phyloP scores from a whole-genome alignment of 192 early-diverging fungal species.

The Coemansia sp. region DNA sequence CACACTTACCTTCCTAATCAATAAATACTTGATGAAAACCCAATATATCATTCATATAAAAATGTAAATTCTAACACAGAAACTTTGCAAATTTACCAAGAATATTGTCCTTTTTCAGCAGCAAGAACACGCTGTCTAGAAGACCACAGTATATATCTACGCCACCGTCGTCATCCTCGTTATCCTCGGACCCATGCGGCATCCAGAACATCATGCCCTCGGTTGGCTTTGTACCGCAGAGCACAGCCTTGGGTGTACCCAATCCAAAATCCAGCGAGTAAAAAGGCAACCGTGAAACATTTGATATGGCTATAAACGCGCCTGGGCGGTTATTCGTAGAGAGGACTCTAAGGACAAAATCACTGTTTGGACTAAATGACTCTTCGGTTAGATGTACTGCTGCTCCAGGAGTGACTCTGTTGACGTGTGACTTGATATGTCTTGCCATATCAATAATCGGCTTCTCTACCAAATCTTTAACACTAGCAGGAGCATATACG shows the following conservation, averaged over 20 bases:
- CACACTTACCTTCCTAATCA: not conserved
- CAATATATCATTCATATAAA: not conserved
- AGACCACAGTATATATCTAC: slow-evolving; percentile 21
- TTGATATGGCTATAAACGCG: slow-evolving; percentile 19
- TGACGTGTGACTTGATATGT: slow-evolving; percentile 16
- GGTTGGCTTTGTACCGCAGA: slow-evolving; percentile 11
- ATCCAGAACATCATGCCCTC: slow-evolving; percentile 23
- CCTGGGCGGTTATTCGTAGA: slow-evolving; percentile 6
- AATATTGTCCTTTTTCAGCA: slow-evolving; percentile 14
- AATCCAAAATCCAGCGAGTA: slow-evolving; percentile 22
- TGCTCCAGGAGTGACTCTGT: slow-evolving; percentile 25
- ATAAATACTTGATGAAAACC: not conserved
- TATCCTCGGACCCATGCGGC: slow-evolving; percentile 6
- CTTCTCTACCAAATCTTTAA: slow-evolving; percentile 8
- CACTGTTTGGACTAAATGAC: slow-evolving; percentile 4
- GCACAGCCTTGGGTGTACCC: slow-evolving; percentile 12
- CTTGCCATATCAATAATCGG: slow-evolving; percentile 17
- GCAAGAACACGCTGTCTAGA: slow-evolving; percentile 5
- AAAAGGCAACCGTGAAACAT: slow-evolving; percentile 25
- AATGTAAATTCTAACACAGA: slow-evolving; percentile 7
- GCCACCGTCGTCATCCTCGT: slow-evolving; percentile 17
- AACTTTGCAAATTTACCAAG: slow-evolving; percentile 17
- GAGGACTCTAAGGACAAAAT: slow-evolving; percentile 14
- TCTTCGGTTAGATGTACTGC: slow-evolving; percentile 10
- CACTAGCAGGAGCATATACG: slow-evolving; percentile 8